A percentile compares a stretch with the other conserved stretches of the same genome.
These are phyloP conservation scores for Cadophora sp. DNA, from an alignment of 2,329 filamentous ascomycete species.

Conservation along the genomic window DNA sequence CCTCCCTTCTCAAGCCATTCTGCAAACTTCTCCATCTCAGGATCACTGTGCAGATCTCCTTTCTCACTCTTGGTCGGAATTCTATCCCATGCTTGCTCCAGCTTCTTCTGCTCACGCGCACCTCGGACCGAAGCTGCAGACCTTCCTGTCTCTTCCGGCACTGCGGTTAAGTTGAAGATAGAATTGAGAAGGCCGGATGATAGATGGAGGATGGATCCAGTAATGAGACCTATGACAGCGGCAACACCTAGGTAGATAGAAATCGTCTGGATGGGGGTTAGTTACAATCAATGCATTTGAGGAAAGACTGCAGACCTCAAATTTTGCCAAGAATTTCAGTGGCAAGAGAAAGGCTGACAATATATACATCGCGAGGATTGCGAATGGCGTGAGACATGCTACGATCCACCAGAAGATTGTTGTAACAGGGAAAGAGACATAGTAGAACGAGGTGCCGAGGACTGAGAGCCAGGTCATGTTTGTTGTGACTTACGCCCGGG, in stretches of 20 bases:
- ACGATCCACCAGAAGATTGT: conserved; percentile 31
- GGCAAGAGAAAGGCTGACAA: conserved; percentile 36
- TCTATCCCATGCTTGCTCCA: conserved; percentile 37
- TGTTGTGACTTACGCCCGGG: conserved; percentile 2
- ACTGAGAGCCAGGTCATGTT: conserved; percentile 36
- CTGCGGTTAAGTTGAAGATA: conserved; percentile 51
- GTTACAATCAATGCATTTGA: conserved; percentile 6
- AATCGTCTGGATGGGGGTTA: conserved; percentile 46
- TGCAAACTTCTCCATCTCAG: conserved; percentile 35
- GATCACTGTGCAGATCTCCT: conserved; percentile 23
- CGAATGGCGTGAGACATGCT: conserved; percentile 36
- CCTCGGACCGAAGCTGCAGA: conserved; percentile 37
- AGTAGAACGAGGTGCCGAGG: conserved; percentile 32
- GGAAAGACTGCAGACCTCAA: conserved; percentile 37
- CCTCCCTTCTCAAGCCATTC: conserved; percentile 42
- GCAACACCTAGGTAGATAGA: conserved; percentile 67
- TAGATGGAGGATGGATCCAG: conserved; percentile 65
- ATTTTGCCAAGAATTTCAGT: conserved; percentile 38
- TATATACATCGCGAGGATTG: conserved; percentile 37
- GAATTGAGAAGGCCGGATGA: conserved; percentile 62
- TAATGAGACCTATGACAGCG: conserved; percentile 67
- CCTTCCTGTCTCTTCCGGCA: conserved; percentile 30
- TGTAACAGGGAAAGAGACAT: conserved; percentile 36
- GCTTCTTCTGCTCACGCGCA: conserved; percentile 37
- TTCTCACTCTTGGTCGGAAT: conserved; percentile 25